These are phyloP conservation scores for Phylloporus sp. DNA, from an alignment of 768 basidiomycete species.

Conservation along the genomic window DNA sequence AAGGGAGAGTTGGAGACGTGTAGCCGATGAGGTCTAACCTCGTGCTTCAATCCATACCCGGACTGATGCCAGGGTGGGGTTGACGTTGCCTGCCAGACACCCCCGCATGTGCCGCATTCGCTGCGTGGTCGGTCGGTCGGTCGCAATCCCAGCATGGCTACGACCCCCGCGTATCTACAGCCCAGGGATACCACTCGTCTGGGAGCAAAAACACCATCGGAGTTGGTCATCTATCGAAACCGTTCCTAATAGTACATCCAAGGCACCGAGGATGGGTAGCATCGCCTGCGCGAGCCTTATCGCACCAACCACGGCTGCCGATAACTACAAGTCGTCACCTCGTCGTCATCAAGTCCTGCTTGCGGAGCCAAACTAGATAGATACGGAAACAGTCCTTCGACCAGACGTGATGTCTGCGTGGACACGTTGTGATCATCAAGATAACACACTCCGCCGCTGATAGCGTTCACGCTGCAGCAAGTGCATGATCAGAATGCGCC, in stretches of 20 bases:
- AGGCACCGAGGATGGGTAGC: neutral
- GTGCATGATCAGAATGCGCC: conserved; percentile 20
- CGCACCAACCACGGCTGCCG: conserved; percentile 1
- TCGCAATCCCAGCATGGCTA: no score
- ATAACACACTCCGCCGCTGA: conserved; percentile 16
- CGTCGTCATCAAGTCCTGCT: conserved; percentile 10
- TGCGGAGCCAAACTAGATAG: conserved; percentile 4
- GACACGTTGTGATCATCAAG: conserved; percentile 23
- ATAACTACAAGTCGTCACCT: neutral
- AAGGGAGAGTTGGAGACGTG: no score
- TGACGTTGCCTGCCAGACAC: no score
- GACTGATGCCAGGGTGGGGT: no score
- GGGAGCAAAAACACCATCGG: no score
- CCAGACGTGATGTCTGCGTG: conserved; percentile 3
- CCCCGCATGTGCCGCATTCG: no score
- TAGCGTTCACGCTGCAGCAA: conserved; percentile 22
- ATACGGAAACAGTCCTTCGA: conserved; percentile 17
- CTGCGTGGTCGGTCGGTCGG: no score
- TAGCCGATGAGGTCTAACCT: no score
- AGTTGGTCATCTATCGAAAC: neutral
- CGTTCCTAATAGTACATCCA: neutral
- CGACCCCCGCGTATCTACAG: no score
- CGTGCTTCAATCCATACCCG: no score
- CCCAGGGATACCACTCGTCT: no score
- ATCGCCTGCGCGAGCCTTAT: conserved; percentile 2